A percentile compares a stretch with the other conserved stretches of the same genome.
Conservation (phyloP, 2,329 filamentous ascomycete genomes). For the Exophiala oligosperma region DNA sequence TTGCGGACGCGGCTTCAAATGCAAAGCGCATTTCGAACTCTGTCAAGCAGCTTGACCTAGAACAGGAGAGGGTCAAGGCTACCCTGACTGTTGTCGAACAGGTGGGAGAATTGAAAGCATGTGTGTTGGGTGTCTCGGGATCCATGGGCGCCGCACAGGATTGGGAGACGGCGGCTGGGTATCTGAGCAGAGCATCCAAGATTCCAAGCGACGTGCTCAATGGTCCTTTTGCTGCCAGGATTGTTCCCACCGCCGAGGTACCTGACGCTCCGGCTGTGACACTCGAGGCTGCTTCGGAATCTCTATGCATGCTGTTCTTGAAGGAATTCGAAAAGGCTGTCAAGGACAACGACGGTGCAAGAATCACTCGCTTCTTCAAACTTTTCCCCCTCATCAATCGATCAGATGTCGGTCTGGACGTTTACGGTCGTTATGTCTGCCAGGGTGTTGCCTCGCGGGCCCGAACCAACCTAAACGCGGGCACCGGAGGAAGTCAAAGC, state of each 20-base stretch:
- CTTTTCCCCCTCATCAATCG: constrained; percentile 91
- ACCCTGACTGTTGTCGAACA: constrained; percentile 92
- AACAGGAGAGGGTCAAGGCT: constrained; percentile 87
- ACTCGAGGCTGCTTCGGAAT: constrained; percentile 82
- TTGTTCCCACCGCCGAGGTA: constrained; percentile 93
- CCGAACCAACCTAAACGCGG: constrained; percentile 74
- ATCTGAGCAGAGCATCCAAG: constrained; percentile 78
- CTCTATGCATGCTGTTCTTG: constrained; percentile 84
- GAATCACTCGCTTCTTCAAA: constrained; percentile 96
- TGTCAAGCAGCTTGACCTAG: constrained; percentile 83
- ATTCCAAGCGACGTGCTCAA: constrained; percentile 78
- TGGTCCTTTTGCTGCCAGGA: constrained; percentile 83
- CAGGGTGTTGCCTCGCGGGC: constrained; percentile 87
- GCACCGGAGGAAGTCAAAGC: constrained; percentile 56
- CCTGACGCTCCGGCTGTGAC: constrained; percentile 88
- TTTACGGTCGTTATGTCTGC: constrained; percentile 94
- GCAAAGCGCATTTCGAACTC: constrained; percentile 82
- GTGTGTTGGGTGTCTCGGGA: constrained; percentile 88
- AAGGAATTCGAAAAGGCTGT: constrained; percentile 94
- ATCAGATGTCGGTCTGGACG: constrained; percentile 84
- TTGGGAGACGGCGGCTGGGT: constrained; percentile 94
- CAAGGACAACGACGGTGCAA: constrained; percentile 79
- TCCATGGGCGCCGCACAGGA: constrained; percentile 98
- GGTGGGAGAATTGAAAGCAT: constrained; percentile 94
- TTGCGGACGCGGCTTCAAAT: constrained; percentile 80